A percentile compares a stretch with the other conserved stretches of the same genome.
These are phyloP conservation scores for Penicillium sp. DNA, from an alignment of 2,329 filamentous ascomycete species.

Conservation along the genomic window DNA sequence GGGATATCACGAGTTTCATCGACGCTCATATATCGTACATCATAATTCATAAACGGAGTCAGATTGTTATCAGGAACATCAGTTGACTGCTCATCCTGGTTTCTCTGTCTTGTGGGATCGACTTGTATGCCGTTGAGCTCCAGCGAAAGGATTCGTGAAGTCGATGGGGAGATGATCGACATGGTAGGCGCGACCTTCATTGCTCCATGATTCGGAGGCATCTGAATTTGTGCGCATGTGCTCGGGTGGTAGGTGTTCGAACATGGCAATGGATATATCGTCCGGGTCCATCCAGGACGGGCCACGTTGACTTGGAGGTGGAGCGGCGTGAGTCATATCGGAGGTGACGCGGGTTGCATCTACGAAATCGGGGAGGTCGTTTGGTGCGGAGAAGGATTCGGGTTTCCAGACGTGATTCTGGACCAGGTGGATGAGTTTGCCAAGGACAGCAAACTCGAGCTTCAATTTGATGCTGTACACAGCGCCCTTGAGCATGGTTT, in stretches of 20 bases:
- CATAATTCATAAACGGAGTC: slow-evolving; percentile 18
- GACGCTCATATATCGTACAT: slow-evolving; percentile 16
- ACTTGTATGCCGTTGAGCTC: slow-evolving; percentile 11
- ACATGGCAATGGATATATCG: slow-evolving; percentile 41
- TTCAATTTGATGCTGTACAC: slow-evolving; percentile 54
- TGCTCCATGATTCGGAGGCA: slow-evolving; percentile 31
- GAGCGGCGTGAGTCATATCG: slow-evolving; percentile 42
- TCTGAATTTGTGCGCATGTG: slow-evolving; percentile 27
- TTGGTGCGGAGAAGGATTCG: slow-evolving; percentile 31
- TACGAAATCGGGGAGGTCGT: slow-evolving; percentile 46
- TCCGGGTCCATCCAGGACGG: slow-evolving; percentile 39
- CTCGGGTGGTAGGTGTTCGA: slow-evolving; percentile 31
- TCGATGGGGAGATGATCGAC: slow-evolving; percentile 24
- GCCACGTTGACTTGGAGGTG: slow-evolving; percentile 21
- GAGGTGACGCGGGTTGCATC: slow-evolving; percentile 46
- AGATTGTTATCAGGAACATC: background rate
- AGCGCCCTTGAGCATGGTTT: slow-evolving; percentile 50
- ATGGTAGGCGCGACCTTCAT: slow-evolving; percentile 29
- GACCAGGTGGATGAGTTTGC: slow-evolving; percentile 47
- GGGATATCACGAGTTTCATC: slow-evolving; percentile 11
- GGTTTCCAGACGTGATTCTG: slow-evolving; percentile 41
- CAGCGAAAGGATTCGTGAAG: slow-evolving; percentile 22
- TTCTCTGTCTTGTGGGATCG: slow-evolving; percentile 9
- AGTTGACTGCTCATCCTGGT: slow-evolving; percentile 13
- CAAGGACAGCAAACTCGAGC: slow-evolving; percentile 52